These are phyloP conservation scores for Stagonosporopsis tanaceti DNA, from an alignment of 2,329 filamentous ascomycete genomes.

Conservation along the genomic window DNA sequence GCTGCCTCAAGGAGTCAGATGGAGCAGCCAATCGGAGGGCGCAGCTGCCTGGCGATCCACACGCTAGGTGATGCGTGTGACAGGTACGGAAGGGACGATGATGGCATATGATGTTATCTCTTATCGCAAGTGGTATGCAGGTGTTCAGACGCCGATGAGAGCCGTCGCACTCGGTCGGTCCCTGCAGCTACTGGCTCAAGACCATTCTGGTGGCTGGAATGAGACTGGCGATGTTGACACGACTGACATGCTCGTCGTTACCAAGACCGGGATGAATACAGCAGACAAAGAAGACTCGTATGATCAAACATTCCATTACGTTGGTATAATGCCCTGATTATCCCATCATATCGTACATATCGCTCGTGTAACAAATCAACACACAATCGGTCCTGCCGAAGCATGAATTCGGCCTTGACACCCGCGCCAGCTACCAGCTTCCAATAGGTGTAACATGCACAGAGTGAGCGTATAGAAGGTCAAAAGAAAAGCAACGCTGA, in stretches of 20 bases:
- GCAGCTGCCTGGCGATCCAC: slow-evolving; percentile 18
- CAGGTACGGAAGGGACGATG: slow-evolving; percentile 18
- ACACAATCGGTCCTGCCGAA: slow-evolving; percentile 34
- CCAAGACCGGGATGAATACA: not conserved
- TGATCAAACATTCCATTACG: slow-evolving; percentile 13
- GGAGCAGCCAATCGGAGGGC: slow-evolving; percentile 18
- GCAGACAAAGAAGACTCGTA: not conserved
- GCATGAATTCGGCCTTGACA: slow-evolving; percentile 14
- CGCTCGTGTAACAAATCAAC: slow-evolving; percentile 16
- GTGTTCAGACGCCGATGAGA: not conserved
- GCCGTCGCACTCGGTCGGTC: not conserved
- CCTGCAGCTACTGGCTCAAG: not conserved
- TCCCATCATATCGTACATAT: slow-evolving; percentile 27
- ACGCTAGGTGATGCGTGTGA: slow-evolving; percentile 20
- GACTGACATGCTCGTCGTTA: not conserved
- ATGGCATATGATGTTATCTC: slow-evolving; percentile 14
- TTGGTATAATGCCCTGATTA: slow-evolving; percentile 4
- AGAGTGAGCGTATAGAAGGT: slow-evolving; percentile 33
- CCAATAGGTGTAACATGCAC: slow-evolving; percentile 26
- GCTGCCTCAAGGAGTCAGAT: slow-evolving; percentile 18
- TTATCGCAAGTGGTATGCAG: slow-evolving; percentile 10
- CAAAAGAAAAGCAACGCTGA: slow-evolving; percentile 15
- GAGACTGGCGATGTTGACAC: not conserved
- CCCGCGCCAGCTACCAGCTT: slow-evolving; percentile 2
- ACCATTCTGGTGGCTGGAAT: not conserved